Base-by-base conservation (phyloP, 2,329 filamentous ascomycete species). In the Colletotrichum orchidophilum region DNA sequence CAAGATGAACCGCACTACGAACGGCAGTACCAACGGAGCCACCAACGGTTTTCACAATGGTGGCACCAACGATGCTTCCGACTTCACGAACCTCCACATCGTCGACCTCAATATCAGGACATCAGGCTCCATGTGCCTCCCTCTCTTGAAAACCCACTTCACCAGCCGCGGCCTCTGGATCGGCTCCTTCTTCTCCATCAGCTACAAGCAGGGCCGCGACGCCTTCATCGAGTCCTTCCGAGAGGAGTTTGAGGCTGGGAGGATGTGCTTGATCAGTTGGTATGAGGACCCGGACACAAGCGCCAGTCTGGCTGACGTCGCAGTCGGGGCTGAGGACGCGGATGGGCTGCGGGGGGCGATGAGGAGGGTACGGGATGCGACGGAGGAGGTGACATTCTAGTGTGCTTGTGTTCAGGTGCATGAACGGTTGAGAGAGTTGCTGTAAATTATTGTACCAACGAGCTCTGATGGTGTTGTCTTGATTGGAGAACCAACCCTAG, bases 101-200 rank as follows among this genome's bases (percentile, higher is more conserved):
- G 79, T 80, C 24, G 79, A 80, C 31, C 74, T 81, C 60, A 81
- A 81, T 55, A 75, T 79, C n/a, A 73, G 79, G 11, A 80, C 78
- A 7, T 79, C 78, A 18, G 80, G 78, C 3, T 79, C 77, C 0
- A 63, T 78, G n/a, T 75, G 74, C 31, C 63, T 81, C 27, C 77
- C 79, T 13, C 63, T 81, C 55, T 62, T 81, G 52, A 66, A 66
- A n/a, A 72, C 69, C 3, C 77, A 79, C 59, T 81, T 81, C 58
- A 77, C 72, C 1, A 73, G 70, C 12, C 71, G 77, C 7, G 76
- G 76, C 0, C 62, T 81, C n/a, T 24, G 66, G 11, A 76, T 73
- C 31, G 78, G 76, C 5, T 77, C 79, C 0, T 76, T 76, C 6
- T 80, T 81, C 29, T 78, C 77, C 15, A 67, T 81, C 9, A 74